Conservation (phyloP, 768 basidiomycete species). For the Pulveroboletus sp. region DNA sequence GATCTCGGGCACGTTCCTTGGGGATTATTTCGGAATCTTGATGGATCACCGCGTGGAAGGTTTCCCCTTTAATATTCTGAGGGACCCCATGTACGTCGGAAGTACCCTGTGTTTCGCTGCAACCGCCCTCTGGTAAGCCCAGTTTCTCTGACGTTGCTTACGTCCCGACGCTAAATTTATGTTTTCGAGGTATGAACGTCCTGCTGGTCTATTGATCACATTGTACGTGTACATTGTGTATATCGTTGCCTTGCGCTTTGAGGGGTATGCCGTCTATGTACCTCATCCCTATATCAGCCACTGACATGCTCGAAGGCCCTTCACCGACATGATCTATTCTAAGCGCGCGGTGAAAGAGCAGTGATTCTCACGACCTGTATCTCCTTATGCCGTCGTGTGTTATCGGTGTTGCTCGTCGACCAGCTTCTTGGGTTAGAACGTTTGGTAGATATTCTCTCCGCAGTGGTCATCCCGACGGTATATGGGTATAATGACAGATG, state of each 20-base stretch:
- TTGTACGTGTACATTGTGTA: slow-evolving; percentile 83
- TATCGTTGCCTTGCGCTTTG: slow-evolving; percentile 75
- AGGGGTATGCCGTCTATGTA: slow-evolving; percentile 62
- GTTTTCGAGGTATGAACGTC: slow-evolving; percentile 68
- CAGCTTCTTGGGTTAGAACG: neutral
- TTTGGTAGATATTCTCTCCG: no score
- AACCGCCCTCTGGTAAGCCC: slow-evolving; percentile 75
- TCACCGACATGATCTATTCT: slow-evolving; percentile 79
- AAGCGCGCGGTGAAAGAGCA: slow-evolving; percentile 35
- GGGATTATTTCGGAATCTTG: slow-evolving; percentile 78
- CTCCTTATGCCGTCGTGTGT: neutral
- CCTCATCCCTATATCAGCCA: neutral
- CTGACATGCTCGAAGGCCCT: slow-evolving; percentile 43
- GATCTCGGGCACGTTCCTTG: slow-evolving; percentile 89
- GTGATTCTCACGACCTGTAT: slow-evolving; percentile 2
- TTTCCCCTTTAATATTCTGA: slow-evolving; percentile 93
- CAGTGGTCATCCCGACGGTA: neutral
- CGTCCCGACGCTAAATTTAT: neutral
- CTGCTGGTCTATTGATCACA: slow-evolving; percentile 77
- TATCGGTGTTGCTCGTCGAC: neutral
- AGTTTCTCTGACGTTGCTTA: neutral
- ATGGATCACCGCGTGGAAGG: slow-evolving; percentile 90
- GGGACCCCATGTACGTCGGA: slow-evolving; percentile 96
- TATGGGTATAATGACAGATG: neutral
- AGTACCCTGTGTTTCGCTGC: slow-evolving; percentile 88